Evolutionary conservation across 768 basidiomycete genomes (phyloP).

Genomic region (Boletellus ananiceps): DNA sequence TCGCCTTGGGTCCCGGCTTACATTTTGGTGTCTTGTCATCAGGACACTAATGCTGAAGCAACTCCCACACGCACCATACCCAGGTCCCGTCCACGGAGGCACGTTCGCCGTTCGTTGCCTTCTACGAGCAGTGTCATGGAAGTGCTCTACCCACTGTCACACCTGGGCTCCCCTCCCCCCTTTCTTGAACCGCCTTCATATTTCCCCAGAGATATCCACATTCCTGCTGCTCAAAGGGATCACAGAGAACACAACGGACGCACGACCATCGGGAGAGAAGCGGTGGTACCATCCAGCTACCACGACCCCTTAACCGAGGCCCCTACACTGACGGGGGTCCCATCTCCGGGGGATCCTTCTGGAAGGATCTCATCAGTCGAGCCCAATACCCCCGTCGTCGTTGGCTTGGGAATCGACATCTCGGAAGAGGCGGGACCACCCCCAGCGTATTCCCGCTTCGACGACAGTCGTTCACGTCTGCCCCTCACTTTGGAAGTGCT

Average conservation of each 20-base stretch:
- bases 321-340: conserved; percentile 13
- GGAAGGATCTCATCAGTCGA: not conserved
- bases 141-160: conserved; percentile 22
- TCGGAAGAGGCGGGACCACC: conserved; percentile 5
- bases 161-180: conserved; percentile 8
- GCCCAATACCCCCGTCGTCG: not conserved
- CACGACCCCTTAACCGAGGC: conserved; percentile 2
- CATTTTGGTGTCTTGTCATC: not conserved
- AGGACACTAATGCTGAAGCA: conserved; percentile 7
- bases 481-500: conserved; percentile 11
- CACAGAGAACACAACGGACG: not conserved
- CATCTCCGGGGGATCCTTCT: conserved; percentile 3
- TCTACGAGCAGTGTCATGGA: conserved; percentile 21
- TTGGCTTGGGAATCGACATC: conserved; percentile 3
- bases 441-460: conserved; percentile 26
- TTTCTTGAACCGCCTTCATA: conserved; percentile 21
- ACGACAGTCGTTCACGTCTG: conserved; percentile 11
- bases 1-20: conserved; percentile 1
- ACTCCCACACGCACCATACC: not conserved
- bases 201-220: not conserved
- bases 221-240: not conserved
- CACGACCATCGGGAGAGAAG: not conserved
- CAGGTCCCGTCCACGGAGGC: conserved; percentile 5
- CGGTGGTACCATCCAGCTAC: not conserved
- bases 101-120: conserved; percentile 11